Percentiles rank a stretch among this genome's conserved stretches.
phyloP scores from a whole-genome alignment of 2,329 filamentous ascomycete species.

The Claviceps sp. region DNA sequence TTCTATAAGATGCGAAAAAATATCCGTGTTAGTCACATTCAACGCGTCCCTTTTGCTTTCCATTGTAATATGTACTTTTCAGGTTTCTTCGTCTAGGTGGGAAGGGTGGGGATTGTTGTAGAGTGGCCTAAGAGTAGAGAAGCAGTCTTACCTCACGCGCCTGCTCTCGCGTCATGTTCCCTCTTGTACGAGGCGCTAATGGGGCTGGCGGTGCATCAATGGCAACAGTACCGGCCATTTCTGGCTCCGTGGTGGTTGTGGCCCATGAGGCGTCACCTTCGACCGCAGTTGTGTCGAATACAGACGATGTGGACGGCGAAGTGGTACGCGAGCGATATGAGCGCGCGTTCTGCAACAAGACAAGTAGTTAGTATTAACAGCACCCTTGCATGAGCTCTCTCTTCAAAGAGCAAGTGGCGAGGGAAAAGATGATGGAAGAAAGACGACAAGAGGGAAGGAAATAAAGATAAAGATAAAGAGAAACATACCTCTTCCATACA shows the following conservation, averaged over 20 bases:
- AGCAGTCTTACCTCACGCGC: constrained; percentile 31
- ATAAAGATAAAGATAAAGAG: not conserved
- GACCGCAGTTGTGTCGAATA: constrained; percentile 35
- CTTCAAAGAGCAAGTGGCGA: not conserved
- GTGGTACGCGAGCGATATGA: constrained; percentile 14
- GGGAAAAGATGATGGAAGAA: not conserved
- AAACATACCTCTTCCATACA: constrained; percentile 20
- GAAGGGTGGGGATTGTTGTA: not conserved
- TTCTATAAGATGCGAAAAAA: constrained; percentile 25
- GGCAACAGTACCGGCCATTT: constrained; percentile 13
- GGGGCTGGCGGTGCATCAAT: constrained; percentile 4
- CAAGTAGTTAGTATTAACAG: constrained; percentile 5
- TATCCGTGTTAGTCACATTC: constrained; percentile 3
- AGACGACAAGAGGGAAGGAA: not conserved
- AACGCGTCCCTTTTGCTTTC: not conserved
- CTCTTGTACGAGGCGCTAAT: constrained; percentile 3
- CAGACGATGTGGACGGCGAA: constrained; percentile 31
- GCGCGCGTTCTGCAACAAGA: constrained; percentile 2
- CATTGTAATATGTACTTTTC: not conserved
- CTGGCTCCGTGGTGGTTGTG: constrained; percentile 37
- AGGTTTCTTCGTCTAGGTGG: not conserved
- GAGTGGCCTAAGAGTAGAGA: not conserved
- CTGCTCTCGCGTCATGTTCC: constrained; percentile 35
- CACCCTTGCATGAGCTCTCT: not conserved
- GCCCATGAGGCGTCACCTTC: constrained; percentile 36